Base-by-base conservation (phyloP, 2,329 filamentous ascomycete genomes). In the Blumeria graminis region DNA sequence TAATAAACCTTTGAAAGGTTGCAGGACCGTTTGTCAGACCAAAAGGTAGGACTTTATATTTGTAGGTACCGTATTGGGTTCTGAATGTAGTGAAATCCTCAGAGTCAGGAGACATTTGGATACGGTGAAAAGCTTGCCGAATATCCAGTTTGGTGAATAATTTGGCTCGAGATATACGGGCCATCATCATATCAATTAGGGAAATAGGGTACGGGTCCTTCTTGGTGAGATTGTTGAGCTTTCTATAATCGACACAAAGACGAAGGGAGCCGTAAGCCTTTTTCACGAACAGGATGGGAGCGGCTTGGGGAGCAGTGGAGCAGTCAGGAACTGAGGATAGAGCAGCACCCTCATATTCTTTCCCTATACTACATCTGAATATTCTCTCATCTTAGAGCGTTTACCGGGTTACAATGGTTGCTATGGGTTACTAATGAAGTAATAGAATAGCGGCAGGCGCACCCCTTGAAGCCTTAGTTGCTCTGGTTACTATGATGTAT, bases 121-220 rank as follows among this genome's bases (percentile, higher is more conserved):
- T 57, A 3, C 35, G 22, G 28, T 57, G n/a, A 38, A 54, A 57
- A 33, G 56, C 39, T 35, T 54, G 13, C 7, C 14, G 11, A 35
- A 57, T 54, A 45, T 57, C 22, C 14, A 55, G 28, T 39, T 55
- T 55, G 16, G 52, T 55, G 39, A 38, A 55, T 22, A 55, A 32
- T 39, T 55, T 55, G 11, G 52, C 52, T 38, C 34, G 14, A 18
- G 52, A 38, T 13, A 55, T 32, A n/a, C 33, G 28, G 4, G 28
- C 33, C 14, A 39, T n/a, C 28, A 35, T 55, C 18, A 38, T n/a
- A 38, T 39, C 33, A 18, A 55, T 36, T 16, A 57, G 34, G 18
- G 41, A 41, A n/a, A 52, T 32, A 7, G 16, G 34, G 32, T 57
- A 57, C 11, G n/a, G 41, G 28, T 57, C 32, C 22, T 56, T 57